phyloP scores from a whole-genome alignment of 169 alveolate genomes.

The Cryptosporidium parvum region DNA sequence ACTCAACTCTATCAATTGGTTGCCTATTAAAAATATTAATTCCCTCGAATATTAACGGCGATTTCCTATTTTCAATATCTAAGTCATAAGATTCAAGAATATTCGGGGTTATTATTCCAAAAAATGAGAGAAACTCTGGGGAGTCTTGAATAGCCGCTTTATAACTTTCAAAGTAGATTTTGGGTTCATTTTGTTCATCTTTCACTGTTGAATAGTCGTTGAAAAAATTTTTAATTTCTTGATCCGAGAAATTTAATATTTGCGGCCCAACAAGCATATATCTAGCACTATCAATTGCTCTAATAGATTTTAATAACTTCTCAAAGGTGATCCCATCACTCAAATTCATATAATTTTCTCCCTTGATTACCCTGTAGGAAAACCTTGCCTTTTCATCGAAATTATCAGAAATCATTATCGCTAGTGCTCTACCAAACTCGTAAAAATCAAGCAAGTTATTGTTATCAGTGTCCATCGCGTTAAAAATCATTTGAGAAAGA shows the following conservation, averaged over 20 bases:
- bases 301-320: constrained; percentile 62
- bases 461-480: constrained; percentile 83
- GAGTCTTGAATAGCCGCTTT: constrained; percentile 67
- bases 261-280: constrained; percentile 67
- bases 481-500: constrained; percentile 81
- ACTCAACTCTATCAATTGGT: constrained; percentile 2
- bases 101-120: constrained; percentile 68
- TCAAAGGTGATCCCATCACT: constrained; percentile 73
- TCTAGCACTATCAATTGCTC: constrained; percentile 75
- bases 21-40: not conserved
- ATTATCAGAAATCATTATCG: constrained; percentile 83
- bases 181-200: constrained; percentile 48
- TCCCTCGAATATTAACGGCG: not conserved
- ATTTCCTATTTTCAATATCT: constrained; percentile 12
- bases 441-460: constrained; percentile 83
- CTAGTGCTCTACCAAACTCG: constrained; percentile 84
- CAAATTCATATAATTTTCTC: not conserved
- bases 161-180: constrained; percentile 37
- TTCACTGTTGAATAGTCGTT: constrained; percentile 70
- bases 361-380: constrained; percentile 81
- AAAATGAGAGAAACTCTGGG: constrained; percentile 52
- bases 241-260: constrained; percentile 68
- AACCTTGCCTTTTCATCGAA: constrained; percentile 81
- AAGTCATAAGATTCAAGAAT: constrained; percentile 35
- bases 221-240: constrained; percentile 73